A percentile compares a stretch with the other conserved stretches of the same genome.
Conservation (phyloP, 148 eudicot genomes). For the Cornus kousa region DNA sequence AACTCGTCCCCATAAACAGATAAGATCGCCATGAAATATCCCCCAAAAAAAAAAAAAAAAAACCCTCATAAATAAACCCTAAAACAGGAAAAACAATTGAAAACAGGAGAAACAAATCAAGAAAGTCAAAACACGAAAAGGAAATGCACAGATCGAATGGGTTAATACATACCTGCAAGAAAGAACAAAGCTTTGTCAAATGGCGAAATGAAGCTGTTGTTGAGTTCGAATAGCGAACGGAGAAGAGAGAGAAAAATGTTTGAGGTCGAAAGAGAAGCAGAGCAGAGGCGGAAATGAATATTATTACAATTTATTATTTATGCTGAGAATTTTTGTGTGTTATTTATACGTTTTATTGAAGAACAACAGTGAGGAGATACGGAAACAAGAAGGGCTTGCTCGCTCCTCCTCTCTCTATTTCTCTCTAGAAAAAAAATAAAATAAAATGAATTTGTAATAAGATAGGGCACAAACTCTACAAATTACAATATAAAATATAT, state of each 20-base stretch:
- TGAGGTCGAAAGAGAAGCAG: constrained; percentile 35
- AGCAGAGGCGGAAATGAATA: constrained; percentile 20
- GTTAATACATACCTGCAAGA: constrained; percentile 40
- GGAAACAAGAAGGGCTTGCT: background rate
- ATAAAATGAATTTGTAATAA: background rate
- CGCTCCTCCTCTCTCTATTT: background rate
- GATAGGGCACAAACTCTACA: too few relatives aligned
- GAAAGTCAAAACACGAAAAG: background rate
- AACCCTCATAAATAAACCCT: constrained; percentile 9
- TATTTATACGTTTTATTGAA: background rate
- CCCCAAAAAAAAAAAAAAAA: background rate
- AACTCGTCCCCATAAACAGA: background rate
- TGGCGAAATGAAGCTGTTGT: constrained; percentile 21
- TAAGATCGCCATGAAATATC: background rate
- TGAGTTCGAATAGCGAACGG: background rate
- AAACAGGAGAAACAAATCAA: background rate
- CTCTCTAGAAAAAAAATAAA: too few relatives aligned
- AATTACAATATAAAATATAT: too few relatives aligned
- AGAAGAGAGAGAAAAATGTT: constrained; percentile 21
- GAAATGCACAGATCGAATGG: constrained; percentile 35
- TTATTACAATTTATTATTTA: background rate
- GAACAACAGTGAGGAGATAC: background rate
- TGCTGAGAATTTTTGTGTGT: background rate
- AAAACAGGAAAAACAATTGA: constrained; percentile 4
- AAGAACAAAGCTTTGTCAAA: constrained; percentile 8